A percentile compares a stretch with the other conserved stretches of the same genome.
Evolutionary conservation across 805 yeast genomes (phyloP).

Genomic region (Candida silvatica): DNA sequence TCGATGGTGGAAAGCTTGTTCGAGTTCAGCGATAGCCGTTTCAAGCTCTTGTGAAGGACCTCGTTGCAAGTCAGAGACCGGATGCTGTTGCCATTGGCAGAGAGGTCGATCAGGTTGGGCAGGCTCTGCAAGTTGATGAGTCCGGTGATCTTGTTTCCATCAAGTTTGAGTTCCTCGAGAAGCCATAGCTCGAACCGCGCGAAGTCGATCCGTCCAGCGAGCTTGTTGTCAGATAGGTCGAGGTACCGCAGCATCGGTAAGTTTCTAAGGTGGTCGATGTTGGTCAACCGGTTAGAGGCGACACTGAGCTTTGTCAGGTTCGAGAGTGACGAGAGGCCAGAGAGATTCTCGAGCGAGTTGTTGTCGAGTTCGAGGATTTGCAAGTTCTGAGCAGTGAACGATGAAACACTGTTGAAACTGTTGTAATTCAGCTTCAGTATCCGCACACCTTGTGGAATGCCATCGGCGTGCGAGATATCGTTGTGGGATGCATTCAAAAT

Average conservation of each 20-base stretch:
- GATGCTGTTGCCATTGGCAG: slow-evolving; percentile 34
- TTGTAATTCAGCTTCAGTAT: slow-evolving; percentile 32
- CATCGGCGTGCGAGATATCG: slow-evolving; percentile 32
- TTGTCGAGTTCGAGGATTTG: slow-evolving; percentile 32
- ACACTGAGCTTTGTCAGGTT: slow-evolving; percentile 35
- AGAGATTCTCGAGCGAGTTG: slow-evolving; percentile 29
- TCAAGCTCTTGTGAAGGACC: slow-evolving; percentile 22
- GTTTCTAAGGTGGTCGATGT: slow-evolving; percentile 28
- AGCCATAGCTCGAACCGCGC: slow-evolving; percentile 25
- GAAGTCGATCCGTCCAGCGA: slow-evolving; percentile 32
- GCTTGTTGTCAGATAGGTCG: slow-evolving; percentile 32
- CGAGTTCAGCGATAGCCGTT: slow-evolving; percentile 28
- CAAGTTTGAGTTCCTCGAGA: slow-evolving; percentile 35
- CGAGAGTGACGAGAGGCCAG: slow-evolving; percentile 28
- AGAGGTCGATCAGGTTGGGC: slow-evolving; percentile 28
- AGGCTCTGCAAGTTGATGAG: slow-evolving; percentile 29
- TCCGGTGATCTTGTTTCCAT: slow-evolving; percentile 30
- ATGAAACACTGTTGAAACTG: slow-evolving; percentile 28
- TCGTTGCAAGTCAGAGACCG: slow-evolving; percentile 13
- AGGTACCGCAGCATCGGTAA: slow-evolving; percentile 32
- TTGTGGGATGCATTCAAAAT: slow-evolving; percentile 34
- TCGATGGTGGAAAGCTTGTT: slow-evolving; percentile 9
- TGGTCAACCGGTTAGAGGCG: slow-evolving; percentile 27
- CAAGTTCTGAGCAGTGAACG: slow-evolving; percentile 31
- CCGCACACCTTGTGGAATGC: slow-evolving; percentile 33